Conservation (phyloP, 2,329 filamentous ascomycete genomes). For the Colletotrichum sublineola region DNA sequence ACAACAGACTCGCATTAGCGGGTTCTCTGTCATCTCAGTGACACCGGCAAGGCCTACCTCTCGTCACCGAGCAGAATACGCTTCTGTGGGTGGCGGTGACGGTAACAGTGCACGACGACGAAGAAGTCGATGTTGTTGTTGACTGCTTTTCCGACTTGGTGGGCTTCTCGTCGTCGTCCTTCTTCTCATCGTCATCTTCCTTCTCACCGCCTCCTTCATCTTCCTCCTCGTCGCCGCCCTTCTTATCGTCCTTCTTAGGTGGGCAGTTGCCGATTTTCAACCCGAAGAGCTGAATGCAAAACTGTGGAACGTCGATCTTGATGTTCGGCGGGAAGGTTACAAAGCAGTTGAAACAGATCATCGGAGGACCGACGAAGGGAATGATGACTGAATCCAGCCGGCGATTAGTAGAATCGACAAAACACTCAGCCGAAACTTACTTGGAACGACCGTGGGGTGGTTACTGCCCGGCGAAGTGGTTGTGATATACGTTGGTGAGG, state of each 20-base stretch:
- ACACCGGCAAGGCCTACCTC: background rate
- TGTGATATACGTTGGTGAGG: slow-evolving; percentile 20
- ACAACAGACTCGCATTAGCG: background rate
- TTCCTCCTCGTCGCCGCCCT: background rate
- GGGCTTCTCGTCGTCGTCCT: background rate
- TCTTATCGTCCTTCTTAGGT: background rate
- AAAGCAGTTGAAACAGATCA: slow-evolving; percentile 25
- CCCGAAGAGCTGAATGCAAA: slow-evolving; percentile 24
- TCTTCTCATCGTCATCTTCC: background rate
- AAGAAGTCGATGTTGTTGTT: background rate
- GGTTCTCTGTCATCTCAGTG: fast-evolving
- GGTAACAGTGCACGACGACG: background rate
- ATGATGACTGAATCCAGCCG: slow-evolving; percentile 7
- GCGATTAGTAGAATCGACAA: background rate
- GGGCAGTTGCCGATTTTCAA: slow-evolving; percentile 28
- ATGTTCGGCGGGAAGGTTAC: slow-evolving; percentile 10
- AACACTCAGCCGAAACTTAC: background rate
- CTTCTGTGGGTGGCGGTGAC: background rate
- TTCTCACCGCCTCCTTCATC: background rate
- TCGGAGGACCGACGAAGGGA: slow-evolving; percentile 9
- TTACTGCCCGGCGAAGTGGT: slow-evolving; percentile 22
- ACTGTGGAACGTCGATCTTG: slow-evolving; percentile 16
- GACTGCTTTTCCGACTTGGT: background rate
- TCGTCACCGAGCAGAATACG: background rate
- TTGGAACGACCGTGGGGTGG: slow-evolving; percentile 26